A percentile compares a stretch with the other conserved stretches of the same genome.
These are phyloP conservation scores for Antarctomyces pellizariae DNA, from an alignment of 495 filamentous ascomycete species.

Conservation along the genomic window DNA sequence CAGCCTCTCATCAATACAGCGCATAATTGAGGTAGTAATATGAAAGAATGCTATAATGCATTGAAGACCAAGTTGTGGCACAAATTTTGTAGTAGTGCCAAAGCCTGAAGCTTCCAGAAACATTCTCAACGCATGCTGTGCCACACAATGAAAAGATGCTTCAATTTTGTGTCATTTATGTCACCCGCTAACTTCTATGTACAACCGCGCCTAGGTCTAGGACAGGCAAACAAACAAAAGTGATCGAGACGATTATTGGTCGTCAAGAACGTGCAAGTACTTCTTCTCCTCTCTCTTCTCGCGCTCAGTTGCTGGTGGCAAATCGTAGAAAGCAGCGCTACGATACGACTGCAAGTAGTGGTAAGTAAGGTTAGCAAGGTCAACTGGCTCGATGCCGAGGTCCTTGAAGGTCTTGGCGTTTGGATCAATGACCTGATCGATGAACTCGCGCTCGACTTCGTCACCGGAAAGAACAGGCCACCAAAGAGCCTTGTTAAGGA, in stretches of 20 bases:
- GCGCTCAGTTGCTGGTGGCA: constrained; percentile 81
- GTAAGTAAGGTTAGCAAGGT: constrained; percentile 62
- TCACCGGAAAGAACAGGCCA: constrained; percentile 71
- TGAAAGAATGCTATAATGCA: no score
- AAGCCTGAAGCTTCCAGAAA: no score
- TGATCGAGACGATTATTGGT: constrained; percentile 50
- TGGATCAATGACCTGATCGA: constrained; percentile 79
- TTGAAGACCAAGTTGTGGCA: no score
- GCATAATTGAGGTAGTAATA: no score
- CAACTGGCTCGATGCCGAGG: constrained; percentile 64
- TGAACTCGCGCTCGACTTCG: constrained; percentile 78
- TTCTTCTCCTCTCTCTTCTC: constrained; percentile 90
- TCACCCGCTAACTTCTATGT: no score
- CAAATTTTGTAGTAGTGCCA: no score
- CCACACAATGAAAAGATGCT: no score
- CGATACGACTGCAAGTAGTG: constrained; percentile 86
- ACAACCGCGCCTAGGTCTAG: no score
- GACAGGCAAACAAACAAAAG: no score
- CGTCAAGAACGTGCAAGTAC: constrained; percentile 83
- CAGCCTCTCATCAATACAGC: no score
- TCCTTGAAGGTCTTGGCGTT: constrained; percentile 90
- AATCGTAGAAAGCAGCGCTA: constrained; percentile 62
- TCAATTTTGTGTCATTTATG: no score
- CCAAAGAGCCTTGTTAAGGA: constrained; percentile 65
- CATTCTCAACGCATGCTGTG: no score